Conservation (phyloP, 371 early-diverging fungal genomes). For the Chytridium lagenaria region DNA sequence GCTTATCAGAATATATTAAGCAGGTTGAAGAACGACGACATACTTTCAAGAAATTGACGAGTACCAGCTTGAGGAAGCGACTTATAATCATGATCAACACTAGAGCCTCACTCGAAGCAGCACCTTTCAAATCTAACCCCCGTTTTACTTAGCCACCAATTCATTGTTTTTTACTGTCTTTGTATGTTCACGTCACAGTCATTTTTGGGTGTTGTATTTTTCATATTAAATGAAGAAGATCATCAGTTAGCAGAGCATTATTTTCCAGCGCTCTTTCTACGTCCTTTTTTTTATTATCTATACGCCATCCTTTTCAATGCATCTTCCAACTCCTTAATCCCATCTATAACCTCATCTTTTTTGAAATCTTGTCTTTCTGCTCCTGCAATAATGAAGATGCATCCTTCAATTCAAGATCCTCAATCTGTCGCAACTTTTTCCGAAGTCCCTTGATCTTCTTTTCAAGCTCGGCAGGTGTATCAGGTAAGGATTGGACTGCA, state of each 20-base stretch:
- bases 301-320: neutral
- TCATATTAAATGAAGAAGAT: no score
- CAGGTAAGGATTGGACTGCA: no score
- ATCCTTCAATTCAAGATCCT: conserved; percentile 53
- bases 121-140: no score
- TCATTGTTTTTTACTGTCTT: no score
- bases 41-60: neutral
- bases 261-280: no score
- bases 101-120: no score
- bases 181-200: no score
- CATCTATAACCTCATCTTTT: conserved; percentile 44
- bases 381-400: conserved; percentile 50
- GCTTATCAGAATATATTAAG: neutral
- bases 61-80: neutral
- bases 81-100: no score
- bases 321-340: conserved; percentile 39
- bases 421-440: conserved; percentile 59
- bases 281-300: neutral
- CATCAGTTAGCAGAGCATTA: no score
- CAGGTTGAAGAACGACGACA: neutral
- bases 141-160: no score
- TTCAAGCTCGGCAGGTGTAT: conserved; percentile 44
- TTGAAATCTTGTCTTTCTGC: conserved; percentile 53
- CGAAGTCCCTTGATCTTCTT: conserved; percentile 57
- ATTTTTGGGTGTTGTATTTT: no score